Evolutionary conservation across 1,284 basidiomycete species (phyloP), one percentile per base, ranked within the genome.

Genomic region (Boletus austroedulis): DNA sequence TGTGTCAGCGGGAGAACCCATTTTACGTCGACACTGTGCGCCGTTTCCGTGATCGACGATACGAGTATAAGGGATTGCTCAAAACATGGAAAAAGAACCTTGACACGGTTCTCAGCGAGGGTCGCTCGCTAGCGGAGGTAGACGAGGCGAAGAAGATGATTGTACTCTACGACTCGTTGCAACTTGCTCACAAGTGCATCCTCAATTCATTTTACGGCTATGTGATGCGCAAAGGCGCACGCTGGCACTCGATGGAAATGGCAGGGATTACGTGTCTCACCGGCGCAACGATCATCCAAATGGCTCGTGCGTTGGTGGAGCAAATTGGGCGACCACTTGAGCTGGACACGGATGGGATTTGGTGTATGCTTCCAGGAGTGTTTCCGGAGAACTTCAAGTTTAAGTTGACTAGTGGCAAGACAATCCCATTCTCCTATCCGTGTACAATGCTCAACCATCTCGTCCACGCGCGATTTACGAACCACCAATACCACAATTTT

Each of bases 171-270:
- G 97, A 99, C 75, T 99, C 97, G 12, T 83, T 99, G n/a, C 97
- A 99, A 75, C 87, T 99, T 19, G 97, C 97, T 6, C 97, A 99
- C 83, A 99, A 99, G 80, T 98, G 95, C 76, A 99, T 99, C 73
- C 85, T 99, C 66, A 99, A 99, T 80, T 98, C 96, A 4, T 99
- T 99, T 82, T 99, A 99, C 74, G 97, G 97, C 50, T 99, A 99
- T 70, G 97, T 99, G 74, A 99, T 99, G 97, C 89, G 96, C 40
- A 99, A 99, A 73, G 97, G 97, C 58, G 97, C 97, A 19, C 83
- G 97, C 24, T 99, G 97, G 97, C 96, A 99, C 76, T 98, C 95
- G 40, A 99, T 99, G 97, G 97, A 99, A 78, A 99, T 99, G 97
- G 97, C 97, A 1, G 97, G 97, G 23, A 98, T 99, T 67, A 99